phyloP scores from a whole-genome alignment of 1,139 yeast species.

The Hyphopichia pseudoburtonii region DNA sequence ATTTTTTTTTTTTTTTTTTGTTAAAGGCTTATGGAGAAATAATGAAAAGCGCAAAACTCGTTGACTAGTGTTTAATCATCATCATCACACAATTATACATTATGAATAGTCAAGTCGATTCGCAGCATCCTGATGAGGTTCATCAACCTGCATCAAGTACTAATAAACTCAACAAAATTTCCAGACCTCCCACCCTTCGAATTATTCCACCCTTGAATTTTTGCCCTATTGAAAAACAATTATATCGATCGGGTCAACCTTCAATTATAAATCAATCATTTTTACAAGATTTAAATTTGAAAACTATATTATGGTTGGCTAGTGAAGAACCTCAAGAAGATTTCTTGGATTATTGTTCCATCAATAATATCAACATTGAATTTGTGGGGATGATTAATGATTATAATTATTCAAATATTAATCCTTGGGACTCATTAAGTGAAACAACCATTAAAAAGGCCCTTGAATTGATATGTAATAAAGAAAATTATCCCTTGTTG shows the following conservation, averaged over 20 bases:
- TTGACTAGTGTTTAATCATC: too few species aligned
- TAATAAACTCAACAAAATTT: conserved; percentile 14
- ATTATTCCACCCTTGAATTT: conserved; percentile 93
- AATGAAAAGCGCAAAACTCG: too few species aligned
- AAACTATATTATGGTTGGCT: conserved; percentile 89
- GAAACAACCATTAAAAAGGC: conserved; percentile 81
- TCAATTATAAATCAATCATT: conserved; percentile 90
- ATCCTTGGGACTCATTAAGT: conserved; percentile 96
- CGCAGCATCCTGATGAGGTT: too few species aligned
- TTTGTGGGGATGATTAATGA: conserved; percentile 67
- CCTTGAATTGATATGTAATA: conserved; percentile 68
- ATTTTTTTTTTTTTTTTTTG: too few species aligned
- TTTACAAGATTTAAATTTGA: conserved; percentile 67
- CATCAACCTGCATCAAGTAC: neutral
- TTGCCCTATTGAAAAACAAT: conserved; percentile 85
- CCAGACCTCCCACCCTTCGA: conserved; percentile 55
- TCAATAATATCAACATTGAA: conserved; percentile 63
- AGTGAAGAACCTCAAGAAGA: conserved; percentile 94
- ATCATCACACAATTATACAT: too few species aligned
- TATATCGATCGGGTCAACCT: conserved; percentile 95
- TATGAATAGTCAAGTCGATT: too few species aligned
- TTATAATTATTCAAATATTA: conserved; percentile 36
- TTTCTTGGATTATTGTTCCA: conserved; percentile 76
- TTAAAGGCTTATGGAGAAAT: too few species aligned
- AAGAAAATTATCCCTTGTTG: conserved; percentile 74